Evolutionary conservation across 1,284 basidiomycete species (phyloP), one percentile per base, ranked within the genome.

Genomic region (Anthracocystis walkeri): DNA sequence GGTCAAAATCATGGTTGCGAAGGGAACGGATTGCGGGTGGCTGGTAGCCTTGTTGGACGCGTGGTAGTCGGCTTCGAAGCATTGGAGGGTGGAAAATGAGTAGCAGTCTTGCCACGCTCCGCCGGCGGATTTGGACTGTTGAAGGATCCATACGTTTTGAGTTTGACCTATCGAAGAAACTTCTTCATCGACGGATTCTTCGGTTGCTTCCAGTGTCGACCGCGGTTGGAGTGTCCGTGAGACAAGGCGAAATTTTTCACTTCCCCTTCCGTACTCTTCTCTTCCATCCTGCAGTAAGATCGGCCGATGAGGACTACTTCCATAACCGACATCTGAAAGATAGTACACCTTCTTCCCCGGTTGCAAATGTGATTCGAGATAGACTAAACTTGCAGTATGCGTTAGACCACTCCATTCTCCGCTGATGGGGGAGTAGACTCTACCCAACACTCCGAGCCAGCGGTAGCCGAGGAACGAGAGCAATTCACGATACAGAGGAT

Each of bases 271-370:
- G 16, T 14, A 44, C 54, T 73, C 74, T 38, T 59, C 44, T 45
- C 58, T 45, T 8, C 65, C 69, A 20, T 78, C 49, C 0, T 60
- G 38, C 6, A 78, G 58, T 12, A 75, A 40, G 2, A 75, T 64
- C 0, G 76, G 76, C 11, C 68, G 56, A 21, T 48, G 61, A 5
- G 60, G 50, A 31, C 65, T 60, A 12, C 51, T 56, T 4, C 72
- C 76, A 21, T 53, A 75, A 1, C 72, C 76, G 1, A 78, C 73
- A 41, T 78, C 76, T 8, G 54, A 42, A 5, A 65, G 21, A 23
- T 78, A 77, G 46, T 72, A 75, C 6, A 55, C 58, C 7, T 23
- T 52, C 12, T 40, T 50, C 16, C 38, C 42, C 21, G 11, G 7
- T 3, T 55, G 60, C 5, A 70, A 14, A 14, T 75, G 73, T 14